Conservation (phyloP, 768 basidiomycete genomes). For the Mycena sanguinolenta region DNA sequence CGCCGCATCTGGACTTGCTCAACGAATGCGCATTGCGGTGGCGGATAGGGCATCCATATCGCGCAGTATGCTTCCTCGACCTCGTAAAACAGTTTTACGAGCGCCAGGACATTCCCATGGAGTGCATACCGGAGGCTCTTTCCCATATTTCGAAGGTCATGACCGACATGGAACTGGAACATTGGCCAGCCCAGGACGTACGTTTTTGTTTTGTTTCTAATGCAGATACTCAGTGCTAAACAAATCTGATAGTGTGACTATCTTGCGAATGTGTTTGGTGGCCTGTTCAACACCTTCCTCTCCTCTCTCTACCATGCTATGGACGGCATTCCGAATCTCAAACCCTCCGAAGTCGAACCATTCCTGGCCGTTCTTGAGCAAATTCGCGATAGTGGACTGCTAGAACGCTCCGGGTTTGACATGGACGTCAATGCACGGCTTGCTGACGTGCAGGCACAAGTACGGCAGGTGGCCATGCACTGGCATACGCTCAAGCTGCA, state of each 20-base stretch:
- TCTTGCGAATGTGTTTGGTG: constrained; percentile 75
- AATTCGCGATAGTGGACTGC: constrained; percentile 75
- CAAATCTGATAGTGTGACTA: constrained; percentile 68
- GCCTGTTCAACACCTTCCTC: constrained; percentile 89
- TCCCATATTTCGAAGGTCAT: constrained; percentile 78
- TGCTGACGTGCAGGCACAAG: constrained; percentile 74
- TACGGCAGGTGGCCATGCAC: constrained; percentile 69
- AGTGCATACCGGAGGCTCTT: constrained; percentile 94
- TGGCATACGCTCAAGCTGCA: constrained; percentile 75
- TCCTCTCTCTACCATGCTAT: constrained; percentile 87
- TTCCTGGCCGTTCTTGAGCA: constrained; percentile 78
- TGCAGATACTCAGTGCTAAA: constrained; percentile 7
- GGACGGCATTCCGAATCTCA: constrained; percentile 81
- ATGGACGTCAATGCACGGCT: constrained; percentile 68
- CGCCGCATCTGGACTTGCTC: constrained; percentile 83
- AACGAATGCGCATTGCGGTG: constrained; percentile 91
- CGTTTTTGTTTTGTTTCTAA: constrained; percentile 48
- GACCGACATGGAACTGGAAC: constrained; percentile 76
- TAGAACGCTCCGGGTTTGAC: constrained; percentile 83
- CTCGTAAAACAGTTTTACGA: constrained; percentile 90
- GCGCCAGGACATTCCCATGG: constrained; percentile 90
- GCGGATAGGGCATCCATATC: constrained; percentile 87
- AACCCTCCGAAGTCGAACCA: constrained; percentile 75
- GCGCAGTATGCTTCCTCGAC: constrained; percentile 85
- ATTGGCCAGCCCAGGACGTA: constrained; percentile 89